Conservation (phyloP, 495 filamentous ascomycete genomes). For the Aspergillus sclerotiicarbonarius region DNA sequence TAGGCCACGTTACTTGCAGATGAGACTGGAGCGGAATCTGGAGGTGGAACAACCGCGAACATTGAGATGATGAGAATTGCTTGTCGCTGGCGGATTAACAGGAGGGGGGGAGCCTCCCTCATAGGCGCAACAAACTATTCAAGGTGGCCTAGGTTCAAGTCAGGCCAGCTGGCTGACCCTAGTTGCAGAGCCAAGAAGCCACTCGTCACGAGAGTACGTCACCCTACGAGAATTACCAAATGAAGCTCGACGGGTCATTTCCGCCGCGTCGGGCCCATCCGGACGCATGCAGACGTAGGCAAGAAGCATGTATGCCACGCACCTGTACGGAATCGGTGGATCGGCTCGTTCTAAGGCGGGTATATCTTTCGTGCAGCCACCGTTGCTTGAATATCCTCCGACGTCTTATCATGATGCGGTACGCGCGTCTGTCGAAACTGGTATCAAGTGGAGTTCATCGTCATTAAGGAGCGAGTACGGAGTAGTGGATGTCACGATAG, state of each 20-base stretch:
- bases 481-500: no score
- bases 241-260: constrained; percentile 2
- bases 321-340: no score
- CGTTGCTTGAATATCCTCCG: no score
- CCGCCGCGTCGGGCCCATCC: not conserved
- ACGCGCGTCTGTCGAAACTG: no score
- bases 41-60: not conserved
- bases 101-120: not conserved
- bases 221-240: not conserved
- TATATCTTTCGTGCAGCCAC: no score
- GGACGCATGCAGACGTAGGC: no score
- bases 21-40: not conserved
- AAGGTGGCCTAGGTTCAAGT: not conserved
- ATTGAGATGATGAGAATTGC: not conserved
- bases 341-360: no score
- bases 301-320: no score
- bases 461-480: no score
- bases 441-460: no score
- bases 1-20: constrained; percentile 1
- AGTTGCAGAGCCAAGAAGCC: constrained; percentile 1
- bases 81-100: not conserved
- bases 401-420: no score
- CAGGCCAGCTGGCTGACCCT: not conserved
- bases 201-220: constrained; percentile 7
- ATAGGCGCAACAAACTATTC: not conserved